Evolutionary conservation across 179 eudicot genomes (phyloP).

Genomic region (Spergularia azorica): DNA sequence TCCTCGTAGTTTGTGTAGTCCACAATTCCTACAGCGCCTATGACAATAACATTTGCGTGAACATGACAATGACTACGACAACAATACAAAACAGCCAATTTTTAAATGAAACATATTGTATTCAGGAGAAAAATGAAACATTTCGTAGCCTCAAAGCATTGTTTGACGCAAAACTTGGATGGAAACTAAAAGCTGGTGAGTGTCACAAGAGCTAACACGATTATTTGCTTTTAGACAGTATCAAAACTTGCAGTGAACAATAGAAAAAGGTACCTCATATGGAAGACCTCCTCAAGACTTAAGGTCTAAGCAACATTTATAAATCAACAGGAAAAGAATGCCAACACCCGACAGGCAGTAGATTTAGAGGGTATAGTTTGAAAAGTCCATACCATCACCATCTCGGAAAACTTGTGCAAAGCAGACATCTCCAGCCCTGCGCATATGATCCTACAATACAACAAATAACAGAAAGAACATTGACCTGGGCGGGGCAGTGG

Average conservation of each 20-base stretch:
- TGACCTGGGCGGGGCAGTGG: neutral
- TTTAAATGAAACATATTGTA: no score
- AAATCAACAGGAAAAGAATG: neutral
- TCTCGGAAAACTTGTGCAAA: slow-evolving; percentile 42
- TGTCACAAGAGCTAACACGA: neutral
- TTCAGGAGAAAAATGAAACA: neutral
- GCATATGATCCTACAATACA: slow-evolving; percentile 35
- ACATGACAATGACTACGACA: neutral
- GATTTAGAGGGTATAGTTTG: neutral
- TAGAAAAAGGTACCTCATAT: neutral
- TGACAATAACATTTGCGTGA: slow-evolving; percentile 6
- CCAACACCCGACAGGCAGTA: neutral
- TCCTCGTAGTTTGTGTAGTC: slow-evolving; percentile 82
- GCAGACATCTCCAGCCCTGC: slow-evolving; percentile 44
- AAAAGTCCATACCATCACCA: slow-evolving; percentile 34
- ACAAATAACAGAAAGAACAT: slow-evolving; percentile 3
- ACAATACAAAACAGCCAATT: neutral
- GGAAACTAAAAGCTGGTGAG: neutral
- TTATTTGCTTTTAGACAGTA: neutral
- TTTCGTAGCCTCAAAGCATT: neutral
- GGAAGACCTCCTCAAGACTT: neutral
- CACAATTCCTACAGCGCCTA: slow-evolving; percentile 51
- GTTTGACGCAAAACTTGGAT: neutral
- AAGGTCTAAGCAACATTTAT: neutral
- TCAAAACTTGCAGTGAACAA: neutral